Evolutionary conservation across 768 basidiomycete genomes (phyloP).

Genomic region (Leccinum subgranulosum): DNA sequence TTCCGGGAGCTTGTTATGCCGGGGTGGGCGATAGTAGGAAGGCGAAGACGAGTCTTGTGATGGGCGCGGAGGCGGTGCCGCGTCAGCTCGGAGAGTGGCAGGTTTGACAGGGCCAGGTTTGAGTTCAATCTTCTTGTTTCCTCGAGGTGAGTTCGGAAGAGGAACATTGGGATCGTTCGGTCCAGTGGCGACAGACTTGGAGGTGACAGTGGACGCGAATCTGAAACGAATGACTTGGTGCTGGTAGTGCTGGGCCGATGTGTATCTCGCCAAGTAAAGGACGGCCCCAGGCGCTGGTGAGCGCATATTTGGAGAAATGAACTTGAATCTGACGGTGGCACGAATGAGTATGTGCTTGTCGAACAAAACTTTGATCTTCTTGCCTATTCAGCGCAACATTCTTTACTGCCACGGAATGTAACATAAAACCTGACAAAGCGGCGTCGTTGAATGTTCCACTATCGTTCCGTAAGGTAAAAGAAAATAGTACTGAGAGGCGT

Average conservation of each 20-base stretch:
- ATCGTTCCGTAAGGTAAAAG: conserved; percentile 5
- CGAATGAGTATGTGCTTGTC: conserved; percentile 3
- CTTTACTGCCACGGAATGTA: conserved; percentile 33
- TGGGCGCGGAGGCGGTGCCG: conserved; percentile 13
- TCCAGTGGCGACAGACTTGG: conserved; percentile 21
- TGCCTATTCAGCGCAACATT: conserved; percentile 40
- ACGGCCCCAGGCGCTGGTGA: background rate
- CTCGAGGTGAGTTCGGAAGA: conserved; percentile 28
- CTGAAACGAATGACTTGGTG: conserved; percentile 7
- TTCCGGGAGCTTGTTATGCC: conserved; percentile 18
- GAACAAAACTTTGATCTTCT: background rate
- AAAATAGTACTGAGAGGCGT: too few relatives aligned
- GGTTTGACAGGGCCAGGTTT: conserved; percentile 62
- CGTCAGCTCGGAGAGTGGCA: conserved; percentile 22
- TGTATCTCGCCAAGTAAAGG: conserved; percentile 2
- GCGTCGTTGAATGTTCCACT: conserved; percentile 7
- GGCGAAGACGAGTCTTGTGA: conserved; percentile 27
- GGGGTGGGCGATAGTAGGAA: conserved; percentile 26
- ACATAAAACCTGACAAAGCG: conserved; percentile 35
- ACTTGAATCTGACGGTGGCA: conserved; percentile 17
- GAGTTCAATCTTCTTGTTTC: conserved; percentile 53
- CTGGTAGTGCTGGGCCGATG: background rate
- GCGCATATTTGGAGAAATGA: conserved; percentile 5
- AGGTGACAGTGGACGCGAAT: conserved; percentile 29
- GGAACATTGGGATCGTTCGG: conserved; percentile 22